phyloP scores from a whole-genome alignment of 2,329 filamentous ascomycete species.

The Amesomyces nigricolor region DNA sequence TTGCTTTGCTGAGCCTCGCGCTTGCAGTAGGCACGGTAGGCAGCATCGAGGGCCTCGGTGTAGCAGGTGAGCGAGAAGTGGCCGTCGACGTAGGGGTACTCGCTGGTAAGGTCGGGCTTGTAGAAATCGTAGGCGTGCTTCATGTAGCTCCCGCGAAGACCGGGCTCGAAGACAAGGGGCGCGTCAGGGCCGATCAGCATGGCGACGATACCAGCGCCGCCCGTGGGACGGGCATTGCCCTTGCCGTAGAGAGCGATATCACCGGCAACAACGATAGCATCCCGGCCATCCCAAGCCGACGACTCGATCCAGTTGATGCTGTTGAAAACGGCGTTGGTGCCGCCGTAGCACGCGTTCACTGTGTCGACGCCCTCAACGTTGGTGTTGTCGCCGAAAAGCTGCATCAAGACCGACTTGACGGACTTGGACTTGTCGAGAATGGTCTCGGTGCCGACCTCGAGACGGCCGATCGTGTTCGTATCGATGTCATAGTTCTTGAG shows the following conservation, averaged over 20 bases:
- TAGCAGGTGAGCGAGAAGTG: slow-evolving; percentile 81
- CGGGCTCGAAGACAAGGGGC: slow-evolving; percentile 69
- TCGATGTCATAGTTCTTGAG: slow-evolving; percentile 81
- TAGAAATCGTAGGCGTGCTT: slow-evolving; percentile 84
- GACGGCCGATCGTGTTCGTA: slow-evolving; percentile 67
- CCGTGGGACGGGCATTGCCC: slow-evolving; percentile 73
- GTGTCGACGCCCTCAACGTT: slow-evolving; percentile 80
- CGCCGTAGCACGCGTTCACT: slow-evolving; percentile 80
- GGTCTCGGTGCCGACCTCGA: slow-evolving; percentile 83
- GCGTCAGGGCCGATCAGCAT: slow-evolving; percentile 75
- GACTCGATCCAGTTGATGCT: slow-evolving; percentile 80
- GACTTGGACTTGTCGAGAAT: slow-evolving; percentile 87
- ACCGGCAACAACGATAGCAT: slow-evolving; percentile 73
- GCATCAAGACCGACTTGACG: slow-evolving; percentile 83
- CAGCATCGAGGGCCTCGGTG: slow-evolving; percentile 70
- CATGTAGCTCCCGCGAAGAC: slow-evolving; percentile 75
- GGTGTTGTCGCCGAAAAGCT: slow-evolving; percentile 77
- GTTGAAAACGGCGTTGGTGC: slow-evolving; percentile 81
- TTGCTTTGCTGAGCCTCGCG: slow-evolving; percentile 58
- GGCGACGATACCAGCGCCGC: slow-evolving; percentile 73
- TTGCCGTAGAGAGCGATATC: slow-evolving; percentile 85
- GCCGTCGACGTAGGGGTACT: slow-evolving; percentile 80
- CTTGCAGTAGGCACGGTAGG: slow-evolving; percentile 75
- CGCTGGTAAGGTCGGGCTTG: slow-evolving; percentile 82
- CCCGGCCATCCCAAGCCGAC: slow-evolving; percentile 77